Base-by-base conservation (phyloP, 352 stramenopile species). In the Phytopythium kandeliae region DNA sequence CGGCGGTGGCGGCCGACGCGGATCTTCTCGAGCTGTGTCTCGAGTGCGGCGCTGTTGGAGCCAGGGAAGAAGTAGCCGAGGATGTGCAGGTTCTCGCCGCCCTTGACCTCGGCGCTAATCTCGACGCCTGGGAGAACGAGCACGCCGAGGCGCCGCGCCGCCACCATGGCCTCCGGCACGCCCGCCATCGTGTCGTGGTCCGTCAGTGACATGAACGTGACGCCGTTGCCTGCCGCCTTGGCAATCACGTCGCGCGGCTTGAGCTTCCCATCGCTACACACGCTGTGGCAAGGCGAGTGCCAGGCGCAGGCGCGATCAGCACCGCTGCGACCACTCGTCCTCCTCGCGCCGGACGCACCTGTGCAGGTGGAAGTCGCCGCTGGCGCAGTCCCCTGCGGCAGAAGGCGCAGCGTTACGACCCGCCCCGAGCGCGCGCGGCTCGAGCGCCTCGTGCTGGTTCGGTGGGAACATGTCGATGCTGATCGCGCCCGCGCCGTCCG, bases 151-250 rank as follows among this genome's bases (percentile, higher is more conserved):
- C 73, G 62, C 46, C 80, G 69, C 6, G 80, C 83, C 9, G 70
- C 56, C 22, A 69, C 69, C 54, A 94, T 86, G 19, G 83, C 83
- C 56, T 94, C 83, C 25, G 58, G 38, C 31, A 92, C 81, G 31
- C 83, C 83, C 3, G 78, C 80, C 80, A 94, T 94, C 13, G 80
- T 94, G 65, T 94, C 83, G 43, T 94, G 83, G 50, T 94, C 83
- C 4, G 83, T 94, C 26, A 94, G 66, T 3, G 83, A 85, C 75
- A 94, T 87, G 73, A 72, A 92, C 35, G 54, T 70, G 47, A 94
- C 83, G 30, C 80, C 83, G 59, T 91, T 94, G 37, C 70, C 63
- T 5, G 77, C 80, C 7, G 83, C 83, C 48, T 89, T 89, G 30
- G 63, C 65, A 44, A 94, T 84, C 58, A 94, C 83, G 12, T 88